Evolutionary conservation across 139 green algal species (phyloP).

Genomic region (Chlorella sorokiniana): DNA sequence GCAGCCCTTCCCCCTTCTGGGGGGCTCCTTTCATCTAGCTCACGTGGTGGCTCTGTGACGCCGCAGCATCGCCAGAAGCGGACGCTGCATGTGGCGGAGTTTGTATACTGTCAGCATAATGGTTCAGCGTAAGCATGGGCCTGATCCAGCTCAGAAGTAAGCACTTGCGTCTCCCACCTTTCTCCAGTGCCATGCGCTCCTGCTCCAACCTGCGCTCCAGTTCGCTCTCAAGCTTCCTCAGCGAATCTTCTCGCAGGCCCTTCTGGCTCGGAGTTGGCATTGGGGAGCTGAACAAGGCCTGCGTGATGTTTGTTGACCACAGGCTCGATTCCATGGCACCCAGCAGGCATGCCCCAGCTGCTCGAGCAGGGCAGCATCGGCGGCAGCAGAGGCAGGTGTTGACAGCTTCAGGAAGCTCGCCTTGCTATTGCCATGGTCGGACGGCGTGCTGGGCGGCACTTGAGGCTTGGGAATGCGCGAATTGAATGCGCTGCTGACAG

Average conservation of each 20-base stretch:
- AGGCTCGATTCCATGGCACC: too few relatives aligned
- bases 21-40: too few relatives aligned
- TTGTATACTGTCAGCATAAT: too few relatives aligned
- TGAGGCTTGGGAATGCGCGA: background rate
- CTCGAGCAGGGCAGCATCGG: background rate
- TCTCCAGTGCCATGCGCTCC: background rate
- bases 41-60: too few relatives aligned
- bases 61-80: too few relatives aligned
- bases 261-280: constrained; percentile 10
- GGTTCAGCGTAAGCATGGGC: too few relatives aligned
- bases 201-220: constrained; percentile 3
- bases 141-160: too few relatives aligned
- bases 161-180: too few relatives aligned
- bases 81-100: too few relatives aligned
- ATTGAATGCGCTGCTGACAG: background rate
- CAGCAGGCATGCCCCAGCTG: background rate
- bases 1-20: too few relatives aligned
- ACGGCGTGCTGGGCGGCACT: background rate
- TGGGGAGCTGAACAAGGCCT: constrained; percentile 9
- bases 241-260: constrained; percentile 3
- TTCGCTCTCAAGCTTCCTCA: constrained; percentile 9
- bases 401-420: background rate
- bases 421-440: background rate
- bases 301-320: background rate
- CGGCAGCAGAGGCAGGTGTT: background rate